These are phyloP conservation scores for Saccharomycopsis hybrid DNA, from an alignment of 1,139 yeast genomes.

Conservation along the genomic window DNA sequence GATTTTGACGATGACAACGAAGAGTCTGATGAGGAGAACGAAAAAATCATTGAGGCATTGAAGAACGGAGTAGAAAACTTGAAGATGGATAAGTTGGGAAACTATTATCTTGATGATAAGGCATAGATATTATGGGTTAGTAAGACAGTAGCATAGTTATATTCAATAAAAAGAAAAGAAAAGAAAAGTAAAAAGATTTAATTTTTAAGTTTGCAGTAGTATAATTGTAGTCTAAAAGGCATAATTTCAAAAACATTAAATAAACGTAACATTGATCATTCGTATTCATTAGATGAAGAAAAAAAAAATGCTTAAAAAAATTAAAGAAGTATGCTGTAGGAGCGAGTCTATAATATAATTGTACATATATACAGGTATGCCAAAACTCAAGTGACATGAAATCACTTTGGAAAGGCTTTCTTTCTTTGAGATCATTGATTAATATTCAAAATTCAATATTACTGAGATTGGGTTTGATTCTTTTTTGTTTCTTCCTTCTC, in stretches of 20 bases:
- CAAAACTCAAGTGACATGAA: no score
- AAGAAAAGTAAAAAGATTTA: not conserved
- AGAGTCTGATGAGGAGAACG: slow-evolving; percentile 53
- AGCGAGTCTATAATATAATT: no score
- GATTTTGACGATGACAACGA: slow-evolving; percentile 31
- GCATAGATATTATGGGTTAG: slow-evolving; percentile 3
- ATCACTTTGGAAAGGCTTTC: no score
- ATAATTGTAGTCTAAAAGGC: not conserved
- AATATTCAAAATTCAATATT: no score
- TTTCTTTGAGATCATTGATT: no score
- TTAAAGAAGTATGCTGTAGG: no score
- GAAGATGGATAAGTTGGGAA: slow-evolving; percentile 77
- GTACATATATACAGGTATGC: no score
- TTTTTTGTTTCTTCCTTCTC: no score
- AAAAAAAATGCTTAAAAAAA: no score
- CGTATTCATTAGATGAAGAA: no score
- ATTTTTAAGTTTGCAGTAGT: not conserved
- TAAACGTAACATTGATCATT: no score
- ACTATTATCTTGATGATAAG: slow-evolving; percentile 55
- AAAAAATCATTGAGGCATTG: slow-evolving; percentile 63
- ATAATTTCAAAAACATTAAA: not conserved
- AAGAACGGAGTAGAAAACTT: slow-evolving; percentile 52
- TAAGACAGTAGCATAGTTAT: not conserved
- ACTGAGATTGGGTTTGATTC: no score
- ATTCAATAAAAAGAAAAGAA: not conserved